phyloP scores from a whole-genome alignment of 2,329 filamentous ascomycete species.

The Arthrobotrys conoides region DNA sequence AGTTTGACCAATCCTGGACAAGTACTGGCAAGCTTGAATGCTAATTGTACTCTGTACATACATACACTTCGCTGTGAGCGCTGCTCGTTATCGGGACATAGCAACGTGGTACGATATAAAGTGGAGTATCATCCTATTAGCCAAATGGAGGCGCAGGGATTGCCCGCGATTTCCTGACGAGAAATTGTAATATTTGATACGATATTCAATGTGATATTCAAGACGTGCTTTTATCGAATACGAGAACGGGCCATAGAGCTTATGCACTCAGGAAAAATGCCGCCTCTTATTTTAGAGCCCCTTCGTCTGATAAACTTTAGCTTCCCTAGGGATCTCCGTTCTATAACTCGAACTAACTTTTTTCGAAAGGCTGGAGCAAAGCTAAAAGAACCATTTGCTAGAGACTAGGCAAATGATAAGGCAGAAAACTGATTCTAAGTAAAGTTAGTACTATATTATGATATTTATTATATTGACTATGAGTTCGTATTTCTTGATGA shows the following conservation, averaged over 20 bases:
- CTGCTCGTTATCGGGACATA: conserved; percentile 20
- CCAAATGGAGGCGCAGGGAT: conserved; percentile 40
- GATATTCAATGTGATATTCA: conserved; percentile 3
- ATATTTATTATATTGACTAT: not conserved
- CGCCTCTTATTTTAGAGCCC: conserved; percentile 25
- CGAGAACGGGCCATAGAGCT: conserved; percentile 19
- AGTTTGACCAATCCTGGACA: not conserved
- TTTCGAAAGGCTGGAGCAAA: not conserved
- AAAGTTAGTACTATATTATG: not conserved
- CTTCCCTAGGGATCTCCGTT: not conserved
- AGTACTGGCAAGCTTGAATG: not conserved
- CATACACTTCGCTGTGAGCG: not conserved
- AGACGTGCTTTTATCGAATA: conserved; percentile 25
- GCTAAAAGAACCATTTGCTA: not conserved
- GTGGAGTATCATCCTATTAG: conserved; percentile 37
- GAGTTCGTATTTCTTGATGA: conserved; percentile 25
- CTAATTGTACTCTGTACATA: not conserved
- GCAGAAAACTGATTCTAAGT: not conserved
- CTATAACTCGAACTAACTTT: not conserved
- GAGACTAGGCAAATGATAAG: conserved; percentile 13
- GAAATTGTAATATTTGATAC: conserved; percentile 14
- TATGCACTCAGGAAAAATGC: conserved; percentile 12
- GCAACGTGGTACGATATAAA: conserved; percentile 45
- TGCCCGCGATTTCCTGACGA: conserved; percentile 6
- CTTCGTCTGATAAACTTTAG: conserved; percentile 10